Conservation (phyloP, 345 rosid genomes). For the Rhodamnia rubescens region DNA sequence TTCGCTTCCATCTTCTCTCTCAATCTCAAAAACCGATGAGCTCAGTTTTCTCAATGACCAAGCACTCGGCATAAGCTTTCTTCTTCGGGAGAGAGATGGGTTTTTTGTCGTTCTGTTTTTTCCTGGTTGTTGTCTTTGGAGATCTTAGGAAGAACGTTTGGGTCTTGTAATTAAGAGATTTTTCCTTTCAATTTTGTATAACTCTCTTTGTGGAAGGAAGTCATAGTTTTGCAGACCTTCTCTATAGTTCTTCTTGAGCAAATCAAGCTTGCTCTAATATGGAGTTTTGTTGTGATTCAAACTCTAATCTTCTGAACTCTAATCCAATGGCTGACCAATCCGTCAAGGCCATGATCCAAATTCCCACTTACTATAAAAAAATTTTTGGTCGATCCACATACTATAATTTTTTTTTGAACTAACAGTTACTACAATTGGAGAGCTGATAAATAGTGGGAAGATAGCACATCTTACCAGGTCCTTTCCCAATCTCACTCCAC, state of each 20-base stretch:
- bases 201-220: background rate
- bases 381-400: no score
- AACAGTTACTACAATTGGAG: no score
- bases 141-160: background rate
- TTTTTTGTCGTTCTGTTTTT: background rate
- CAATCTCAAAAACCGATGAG: background rate
- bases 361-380: background rate
- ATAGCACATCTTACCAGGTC: no score
- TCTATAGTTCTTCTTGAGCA: background rate
- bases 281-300: background rate
- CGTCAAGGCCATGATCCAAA: background rate
- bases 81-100: background rate
- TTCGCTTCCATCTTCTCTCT: constrained; percentile 29
- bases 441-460: no score
- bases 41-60: background rate
- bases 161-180: background rate
- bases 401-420: no score
- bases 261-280: background rate
- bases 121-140: background rate
- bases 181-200: background rate
- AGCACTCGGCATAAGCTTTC: background rate
- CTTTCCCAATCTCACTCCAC: no score
- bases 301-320: background rate
- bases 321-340: background rate
- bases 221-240: background rate